phyloP scores from a whole-genome alignment of 495 filamentous ascomycete genomes.

The Chaetomium fimeti region DNA sequence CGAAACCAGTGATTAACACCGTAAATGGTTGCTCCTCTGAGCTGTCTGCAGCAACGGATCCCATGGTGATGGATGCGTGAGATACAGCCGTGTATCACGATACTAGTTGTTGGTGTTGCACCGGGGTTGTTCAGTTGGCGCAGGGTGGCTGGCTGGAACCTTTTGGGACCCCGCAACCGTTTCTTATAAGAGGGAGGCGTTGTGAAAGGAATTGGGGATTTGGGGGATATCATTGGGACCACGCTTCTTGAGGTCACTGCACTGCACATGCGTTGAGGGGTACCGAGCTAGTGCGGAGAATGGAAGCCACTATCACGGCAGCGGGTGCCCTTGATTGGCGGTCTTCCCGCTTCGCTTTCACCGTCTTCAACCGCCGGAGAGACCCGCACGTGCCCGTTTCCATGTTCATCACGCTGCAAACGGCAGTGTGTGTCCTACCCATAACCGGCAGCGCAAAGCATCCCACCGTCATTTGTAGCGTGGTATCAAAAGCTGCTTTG shows the following conservation, averaged over 20 bases:
- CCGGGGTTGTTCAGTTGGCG: background rate
- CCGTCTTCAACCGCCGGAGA: background rate
- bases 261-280: background rate
- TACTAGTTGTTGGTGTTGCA: background rate
- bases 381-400: background rate
- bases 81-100: background rate
- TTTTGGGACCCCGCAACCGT: background rate
- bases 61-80: slow-evolving; percentile 32
- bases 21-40: slow-evolving; percentile 50
- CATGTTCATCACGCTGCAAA: background rate
- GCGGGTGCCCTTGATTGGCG: background rate
- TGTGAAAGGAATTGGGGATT: background rate
- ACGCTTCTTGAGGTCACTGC: background rate
- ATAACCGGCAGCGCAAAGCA: background rate
- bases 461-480: background rate
- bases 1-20: slow-evolving; percentile 72
- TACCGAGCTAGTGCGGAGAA: background rate
- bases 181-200: background rate
- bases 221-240: background rate
- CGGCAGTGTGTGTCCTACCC: background rate
- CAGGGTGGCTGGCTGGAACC: too few relatives aligned
- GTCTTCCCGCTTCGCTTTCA: background rate
- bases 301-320: background rate
- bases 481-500: background rate
- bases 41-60: slow-evolving; percentile 34